phyloP scores from a whole-genome alignment of 2,329 filamentous ascomycete genomes.

The Diplodia mutila region DNA sequence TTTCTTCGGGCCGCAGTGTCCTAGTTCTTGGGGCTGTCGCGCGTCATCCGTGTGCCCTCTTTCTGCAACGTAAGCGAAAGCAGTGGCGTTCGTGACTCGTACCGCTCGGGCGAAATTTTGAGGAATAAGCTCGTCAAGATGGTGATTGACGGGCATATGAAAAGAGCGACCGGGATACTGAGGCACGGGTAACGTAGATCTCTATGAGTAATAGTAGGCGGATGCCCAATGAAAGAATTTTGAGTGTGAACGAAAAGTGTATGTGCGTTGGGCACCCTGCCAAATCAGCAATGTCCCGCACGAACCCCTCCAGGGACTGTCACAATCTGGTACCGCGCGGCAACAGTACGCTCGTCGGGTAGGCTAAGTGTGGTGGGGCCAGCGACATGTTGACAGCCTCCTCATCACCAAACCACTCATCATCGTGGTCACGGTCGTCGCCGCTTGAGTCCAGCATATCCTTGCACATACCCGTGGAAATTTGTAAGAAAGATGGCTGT shows the following conservation, averaged over 20 bases:
- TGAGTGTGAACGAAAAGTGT: neutral
- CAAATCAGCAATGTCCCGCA: neutral
- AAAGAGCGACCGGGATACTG: neutral
- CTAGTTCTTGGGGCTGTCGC: neutral
- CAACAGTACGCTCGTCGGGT: neutral
- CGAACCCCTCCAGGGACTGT: neutral
- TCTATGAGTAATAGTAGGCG: neutral
- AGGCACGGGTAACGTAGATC: neutral
- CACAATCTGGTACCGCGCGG: neutral
- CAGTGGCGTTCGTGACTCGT: neutral
- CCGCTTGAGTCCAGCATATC: neutral
- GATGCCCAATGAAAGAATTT: neutral
- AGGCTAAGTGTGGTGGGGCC: neutral
- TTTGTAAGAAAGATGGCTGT: neutral
- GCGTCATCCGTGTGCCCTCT: neutral
- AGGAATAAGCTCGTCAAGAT: neutral
- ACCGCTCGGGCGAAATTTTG: neutral
- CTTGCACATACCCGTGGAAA: neutral
- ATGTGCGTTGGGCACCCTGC: neutral
- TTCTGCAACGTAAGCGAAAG: neutral
- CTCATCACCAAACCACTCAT: too few species aligned
- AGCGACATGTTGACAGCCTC: neutral
- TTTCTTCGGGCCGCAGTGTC: neutral
- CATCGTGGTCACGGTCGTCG: too few species aligned
- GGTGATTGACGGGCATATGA: neutral